These are phyloP conservation scores for Galeopsis tetrahit DNA, from an alignment of 257 asterid species.

Conservation along the genomic window DNA sequence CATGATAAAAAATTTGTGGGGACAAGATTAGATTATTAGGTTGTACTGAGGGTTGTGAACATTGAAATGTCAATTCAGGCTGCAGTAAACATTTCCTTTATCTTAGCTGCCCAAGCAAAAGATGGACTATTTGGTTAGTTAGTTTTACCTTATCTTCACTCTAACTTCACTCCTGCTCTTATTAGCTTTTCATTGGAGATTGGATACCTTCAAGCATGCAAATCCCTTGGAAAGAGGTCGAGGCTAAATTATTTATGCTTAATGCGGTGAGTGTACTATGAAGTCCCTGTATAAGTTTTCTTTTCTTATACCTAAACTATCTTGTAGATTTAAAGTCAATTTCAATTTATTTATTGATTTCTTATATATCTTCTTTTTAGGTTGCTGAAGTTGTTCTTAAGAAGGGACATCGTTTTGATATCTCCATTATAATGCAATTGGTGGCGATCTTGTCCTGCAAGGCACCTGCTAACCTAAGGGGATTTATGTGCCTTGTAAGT, in stretches of 20 bases:
- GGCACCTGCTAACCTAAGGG: conserved; percentile 58
- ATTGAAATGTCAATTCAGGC: conserved; percentile 3
- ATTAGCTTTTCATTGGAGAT: conserved; percentile 68
- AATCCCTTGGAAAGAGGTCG: conserved; percentile 83
- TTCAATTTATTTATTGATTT: conserved; percentile 24
- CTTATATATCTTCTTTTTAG: conserved; percentile 49
- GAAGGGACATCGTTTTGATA: conserved; percentile 67
- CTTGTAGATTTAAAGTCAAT: conserved; percentile 13
- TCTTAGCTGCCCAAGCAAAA: conserved; percentile 10
- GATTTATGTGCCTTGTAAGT: conserved; percentile 78
- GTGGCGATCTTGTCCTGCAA: conserved; percentile 68
- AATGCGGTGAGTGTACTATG: conserved; percentile 64
- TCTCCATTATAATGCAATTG: conserved; percentile 60
- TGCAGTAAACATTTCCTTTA: neutral
- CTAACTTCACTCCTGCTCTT: conserved; percentile 26
- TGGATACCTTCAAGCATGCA: conserved; percentile 56
- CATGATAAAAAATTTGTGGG: neutral
- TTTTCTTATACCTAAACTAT: conserved; percentile 4
- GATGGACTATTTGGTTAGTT: conserved; percentile 1
- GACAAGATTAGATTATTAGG: conserved; percentile 12
- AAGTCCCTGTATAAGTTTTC: neutral
- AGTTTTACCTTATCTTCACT: conserved; percentile 1
- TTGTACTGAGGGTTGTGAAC: conserved; percentile 1
- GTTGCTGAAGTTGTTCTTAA: conserved; percentile 76
- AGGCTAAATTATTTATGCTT: conserved; percentile 74